A percentile compares a stretch with the other conserved stretches of the same genome.
Evolutionary conservation across 108 stramenopile genomes (phyloP).

Genomic region (Fragilariopsis cylindrus): DNA sequence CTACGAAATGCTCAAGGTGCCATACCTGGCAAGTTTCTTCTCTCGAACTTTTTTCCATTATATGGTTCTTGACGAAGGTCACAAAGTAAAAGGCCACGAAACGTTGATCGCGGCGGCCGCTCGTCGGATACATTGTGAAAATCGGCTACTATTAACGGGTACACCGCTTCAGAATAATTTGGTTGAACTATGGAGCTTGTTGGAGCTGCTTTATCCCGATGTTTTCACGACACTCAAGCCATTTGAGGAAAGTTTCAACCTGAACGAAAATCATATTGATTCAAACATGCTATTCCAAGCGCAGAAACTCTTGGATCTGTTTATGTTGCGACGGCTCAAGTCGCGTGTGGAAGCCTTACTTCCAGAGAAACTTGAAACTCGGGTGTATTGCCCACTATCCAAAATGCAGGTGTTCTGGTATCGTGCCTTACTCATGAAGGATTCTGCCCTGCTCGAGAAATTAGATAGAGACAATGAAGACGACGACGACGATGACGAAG

Average conservation of each 20-base stretch:
- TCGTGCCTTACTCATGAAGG: slow-evolving; percentile 63
- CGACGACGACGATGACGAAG: slow-evolving; percentile 5
- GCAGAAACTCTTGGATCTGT: slow-evolving; percentile 56
- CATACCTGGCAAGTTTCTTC: slow-evolving; percentile 31
- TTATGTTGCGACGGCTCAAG: slow-evolving; percentile 76
- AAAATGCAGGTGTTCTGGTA: slow-evolving; percentile 61
- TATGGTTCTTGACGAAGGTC: slow-evolving; percentile 89
- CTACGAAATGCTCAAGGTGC: slow-evolving; percentile 65
- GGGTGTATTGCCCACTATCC: slow-evolving; percentile 57
- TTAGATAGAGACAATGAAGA: slow-evolving; percentile 13
- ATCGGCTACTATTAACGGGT: slow-evolving; percentile 66
- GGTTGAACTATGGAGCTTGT: slow-evolving; percentile 64
- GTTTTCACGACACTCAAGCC: slow-evolving; percentile 49
- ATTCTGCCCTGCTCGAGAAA: slow-evolving; percentile 40
- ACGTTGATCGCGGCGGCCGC: slow-evolving; percentile 44
- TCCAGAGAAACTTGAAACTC: slow-evolving; percentile 72
- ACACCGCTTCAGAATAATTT: slow-evolving; percentile 89
- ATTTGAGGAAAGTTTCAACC: slow-evolving; percentile 82
- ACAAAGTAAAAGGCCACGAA: slow-evolving; percentile 66
- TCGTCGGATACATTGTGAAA: slow-evolving; percentile 49
- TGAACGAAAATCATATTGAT: slow-evolving; percentile 62
- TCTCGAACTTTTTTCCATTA: slow-evolving; percentile 54
- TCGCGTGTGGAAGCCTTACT: slow-evolving; percentile 63
- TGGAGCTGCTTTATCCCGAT: slow-evolving; percentile 67
- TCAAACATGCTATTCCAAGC: slow-evolving; percentile 55